Conservation (phyloP, 2,329 filamentous ascomycete species). For the Fusarium pseudoanthophilum region DNA sequence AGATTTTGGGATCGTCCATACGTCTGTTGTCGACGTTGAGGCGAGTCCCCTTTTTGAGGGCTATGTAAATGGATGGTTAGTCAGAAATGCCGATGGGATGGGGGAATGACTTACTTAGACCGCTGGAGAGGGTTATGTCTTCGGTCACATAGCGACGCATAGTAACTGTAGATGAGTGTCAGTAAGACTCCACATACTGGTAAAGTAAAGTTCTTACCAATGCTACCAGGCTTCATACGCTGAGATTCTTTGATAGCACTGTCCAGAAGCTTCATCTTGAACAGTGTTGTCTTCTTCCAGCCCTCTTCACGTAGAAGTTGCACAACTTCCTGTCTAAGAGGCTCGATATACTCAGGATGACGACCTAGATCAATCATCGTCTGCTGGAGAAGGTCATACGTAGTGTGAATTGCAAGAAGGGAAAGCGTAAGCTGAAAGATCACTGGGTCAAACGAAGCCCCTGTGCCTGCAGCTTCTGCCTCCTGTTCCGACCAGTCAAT, state of each 20-base stretch:
- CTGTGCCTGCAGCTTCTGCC: background rate
- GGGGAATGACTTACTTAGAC: background rate
- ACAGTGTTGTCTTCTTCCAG: background rate
- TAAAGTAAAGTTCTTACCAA: background rate
- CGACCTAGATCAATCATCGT: background rate
- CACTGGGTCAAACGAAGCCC: background rate
- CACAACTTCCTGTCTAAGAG: background rate
- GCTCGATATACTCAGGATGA: background rate
- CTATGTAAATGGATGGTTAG: rapidly evolving
- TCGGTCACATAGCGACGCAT: background rate
- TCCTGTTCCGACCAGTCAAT: constrained; percentile 3
- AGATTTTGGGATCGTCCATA: background rate
- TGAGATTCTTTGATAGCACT: constrained; percentile 8
- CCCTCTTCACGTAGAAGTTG: background rate
- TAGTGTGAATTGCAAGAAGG: background rate
- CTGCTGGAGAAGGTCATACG: background rate
- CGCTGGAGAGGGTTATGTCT: background rate
- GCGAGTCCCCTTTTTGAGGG: background rate
- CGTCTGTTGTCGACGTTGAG: background rate
- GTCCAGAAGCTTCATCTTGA: constrained; percentile 9
- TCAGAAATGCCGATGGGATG: rapidly evolving
- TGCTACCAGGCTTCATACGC: background rate
- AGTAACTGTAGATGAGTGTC: background rate
- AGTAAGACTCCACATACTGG: rapidly evolving
- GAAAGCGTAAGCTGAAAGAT: background rate